Evolutionary conservation across 2,329 filamentous ascomycete species (phyloP), one percentile per base, ranked within the genome.

Genomic region (Rutstroemia sp.): DNA sequence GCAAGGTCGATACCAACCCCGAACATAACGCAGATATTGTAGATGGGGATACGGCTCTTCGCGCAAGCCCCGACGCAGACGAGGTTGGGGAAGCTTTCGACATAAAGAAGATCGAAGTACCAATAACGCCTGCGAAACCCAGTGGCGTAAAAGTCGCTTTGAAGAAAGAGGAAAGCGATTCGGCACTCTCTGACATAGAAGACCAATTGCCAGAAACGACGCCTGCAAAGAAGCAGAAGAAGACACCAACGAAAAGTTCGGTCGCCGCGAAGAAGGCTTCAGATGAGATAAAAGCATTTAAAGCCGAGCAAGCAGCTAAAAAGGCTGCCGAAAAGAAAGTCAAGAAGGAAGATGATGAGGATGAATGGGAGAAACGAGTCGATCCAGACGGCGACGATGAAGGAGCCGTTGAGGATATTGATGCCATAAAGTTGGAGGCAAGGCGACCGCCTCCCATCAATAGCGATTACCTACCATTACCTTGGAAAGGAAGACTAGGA

Each of bases 401-500:
- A 6, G 59, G 58, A 6, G 59, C 57, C 10, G 57, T 37, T 10
- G 68, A 69, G 51, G 65, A 68, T 59, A 50, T 64, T 5, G 66
- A 64, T 60, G 54, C 58, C 16, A 49, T 68, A 57, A 68, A 66
- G 51, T 58, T 47, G 47, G 68, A 67, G 50, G 68, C 66, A 23
- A 62, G 48, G 19, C 61, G 68, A 50, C 80, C 86, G 12, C 89
- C 90, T 6, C 82, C 91, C 0, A 83, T 95, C 16, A 88, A 96
- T 66, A 96, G 90, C 67, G 81, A 82, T 61, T 89, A 86, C 65
- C 76, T 96, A 19, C 92, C 92, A 23, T 71, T 96, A 21, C 92
- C 92, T 0, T 96, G 92, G 92, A 90, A 86, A 72, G 92, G 92
- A 0, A 81, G 92, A 27, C 70, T 96, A 59, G 92, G 92, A 57